phyloP scores from a whole-genome alignment of 176 grass and related monocot genomes.

The Saccharum officinarum region DNA sequence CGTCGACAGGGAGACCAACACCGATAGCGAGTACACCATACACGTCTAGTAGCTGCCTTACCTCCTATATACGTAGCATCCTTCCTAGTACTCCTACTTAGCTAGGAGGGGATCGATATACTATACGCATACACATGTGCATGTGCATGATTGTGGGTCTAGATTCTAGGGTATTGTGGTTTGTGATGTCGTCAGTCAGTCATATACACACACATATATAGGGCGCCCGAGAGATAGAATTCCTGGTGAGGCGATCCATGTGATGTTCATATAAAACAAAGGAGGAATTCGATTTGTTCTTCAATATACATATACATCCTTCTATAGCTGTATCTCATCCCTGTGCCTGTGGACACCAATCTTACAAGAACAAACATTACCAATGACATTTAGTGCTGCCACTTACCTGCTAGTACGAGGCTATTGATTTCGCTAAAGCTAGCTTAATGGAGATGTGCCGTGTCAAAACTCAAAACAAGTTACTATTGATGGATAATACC shows the following conservation, averaged over 20 bases:
- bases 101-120: background rate
- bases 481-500: too few relatives aligned
- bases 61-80: background rate
- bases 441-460: background rate
- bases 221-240: constrained; percentile 46
- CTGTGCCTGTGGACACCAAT: background rate
- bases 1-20: constrained; percentile 43
- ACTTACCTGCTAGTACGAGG: background rate
- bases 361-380: background rate
- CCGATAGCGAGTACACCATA: constrained; percentile 46
- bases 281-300: constrained; percentile 42
- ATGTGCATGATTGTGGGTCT: constrained; percentile 28
- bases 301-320: constrained; percentile 18
- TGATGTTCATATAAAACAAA: constrained; percentile 28
- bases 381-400: background rate
- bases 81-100: background rate
- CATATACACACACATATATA: background rate
- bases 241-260: constrained; percentile 50
- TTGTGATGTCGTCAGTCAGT: constrained; percentile 2
- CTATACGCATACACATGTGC: background rate
- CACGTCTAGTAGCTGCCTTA: constrained; percentile 36
- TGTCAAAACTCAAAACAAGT: background rate
- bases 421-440: background rate
- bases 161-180: constrained; percentile 25
- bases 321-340: background rate